A percentile compares a stretch with the other conserved stretches of the same genome.
Conservation (phyloP, 2,329 filamentous ascomycete genomes). For the Aspergillus tamarii region DNA sequence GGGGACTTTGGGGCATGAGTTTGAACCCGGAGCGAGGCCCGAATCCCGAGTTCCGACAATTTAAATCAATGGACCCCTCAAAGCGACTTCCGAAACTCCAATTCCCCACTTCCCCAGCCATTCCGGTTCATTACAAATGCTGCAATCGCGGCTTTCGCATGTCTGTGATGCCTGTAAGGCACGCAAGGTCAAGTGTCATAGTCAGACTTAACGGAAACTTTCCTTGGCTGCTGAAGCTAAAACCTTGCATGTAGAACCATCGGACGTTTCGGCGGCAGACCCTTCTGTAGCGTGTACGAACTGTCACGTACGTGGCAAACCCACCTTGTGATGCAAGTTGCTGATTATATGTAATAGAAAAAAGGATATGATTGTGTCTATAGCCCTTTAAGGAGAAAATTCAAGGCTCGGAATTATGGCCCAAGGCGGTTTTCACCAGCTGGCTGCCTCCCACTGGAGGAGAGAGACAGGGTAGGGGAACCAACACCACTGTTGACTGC, state of each 20-base stretch:
- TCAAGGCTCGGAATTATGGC: neutral
- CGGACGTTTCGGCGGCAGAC: neutral
- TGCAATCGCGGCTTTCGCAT: neutral
- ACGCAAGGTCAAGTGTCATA: neutral
- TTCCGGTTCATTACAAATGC: neutral
- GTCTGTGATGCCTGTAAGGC: neutral
- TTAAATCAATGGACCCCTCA: too few species aligned
- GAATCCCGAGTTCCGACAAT: neutral
- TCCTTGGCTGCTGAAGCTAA: neutral
- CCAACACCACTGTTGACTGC: too few species aligned
- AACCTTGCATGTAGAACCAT: neutral
- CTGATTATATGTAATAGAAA: neutral
- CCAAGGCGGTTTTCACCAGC: too few species aligned
- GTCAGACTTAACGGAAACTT: neutral
- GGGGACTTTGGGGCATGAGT: too few species aligned
- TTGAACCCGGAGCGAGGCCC: too few species aligned
- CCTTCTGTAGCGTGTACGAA: neutral
- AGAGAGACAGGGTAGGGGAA: too few species aligned
- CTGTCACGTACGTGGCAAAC: neutral
- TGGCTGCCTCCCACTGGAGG: too few species aligned
- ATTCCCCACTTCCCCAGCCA: neutral
- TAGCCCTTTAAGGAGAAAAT: neutral
- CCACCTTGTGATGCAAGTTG: neutral
- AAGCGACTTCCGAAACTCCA: neutral
- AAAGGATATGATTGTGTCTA: neutral